These are phyloP conservation scores for Aurantiochytrium sp. DNA, from an alignment of 108 stramenopile genomes.

Conservation along the genomic window DNA sequence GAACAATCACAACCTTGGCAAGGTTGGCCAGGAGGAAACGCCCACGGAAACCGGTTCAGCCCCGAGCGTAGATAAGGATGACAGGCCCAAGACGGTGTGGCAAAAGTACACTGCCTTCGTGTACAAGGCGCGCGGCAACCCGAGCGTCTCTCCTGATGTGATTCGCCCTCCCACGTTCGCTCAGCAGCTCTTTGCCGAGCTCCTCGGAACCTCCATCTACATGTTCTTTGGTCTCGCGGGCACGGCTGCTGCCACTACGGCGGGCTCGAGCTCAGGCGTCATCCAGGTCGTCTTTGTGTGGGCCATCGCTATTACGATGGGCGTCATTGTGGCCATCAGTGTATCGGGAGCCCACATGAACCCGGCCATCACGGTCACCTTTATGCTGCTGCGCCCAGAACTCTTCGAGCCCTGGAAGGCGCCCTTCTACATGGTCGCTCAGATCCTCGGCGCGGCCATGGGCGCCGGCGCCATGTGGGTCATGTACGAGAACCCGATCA, in stretches of 20 bases:
- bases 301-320: constrained; percentile 59
- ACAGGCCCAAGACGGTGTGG: not conserved
- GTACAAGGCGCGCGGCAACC: not conserved
- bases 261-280: constrained; percentile 48
- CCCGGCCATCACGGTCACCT: constrained; percentile 55
- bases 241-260: constrained; percentile 52
- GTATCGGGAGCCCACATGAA: constrained; percentile 48
- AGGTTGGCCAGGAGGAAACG: too few relatives aligned
- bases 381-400: constrained; percentile 43
- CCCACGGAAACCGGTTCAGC: too few relatives aligned
- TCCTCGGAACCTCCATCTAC: constrained; percentile 57
- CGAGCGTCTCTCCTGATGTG: not conserved
- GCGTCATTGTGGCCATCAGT: constrained; percentile 50
- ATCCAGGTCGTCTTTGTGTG: constrained; percentile 60
- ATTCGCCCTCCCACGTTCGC: constrained; percentile 6
- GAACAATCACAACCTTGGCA: too few relatives aligned
- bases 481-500: not conserved
- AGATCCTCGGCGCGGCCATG: not conserved
- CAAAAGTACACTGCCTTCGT: not conserved
- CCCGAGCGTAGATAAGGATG: not conserved
- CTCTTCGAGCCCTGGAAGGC: constrained; percentile 1
- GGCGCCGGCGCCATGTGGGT: not conserved
- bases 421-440: not conserved
- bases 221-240: constrained; percentile 54
- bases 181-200: constrained; percentile 60